phyloP scores from a whole-genome alignment of 2,329 filamentous ascomycete species.

The Fusarium veterinarium region DNA sequence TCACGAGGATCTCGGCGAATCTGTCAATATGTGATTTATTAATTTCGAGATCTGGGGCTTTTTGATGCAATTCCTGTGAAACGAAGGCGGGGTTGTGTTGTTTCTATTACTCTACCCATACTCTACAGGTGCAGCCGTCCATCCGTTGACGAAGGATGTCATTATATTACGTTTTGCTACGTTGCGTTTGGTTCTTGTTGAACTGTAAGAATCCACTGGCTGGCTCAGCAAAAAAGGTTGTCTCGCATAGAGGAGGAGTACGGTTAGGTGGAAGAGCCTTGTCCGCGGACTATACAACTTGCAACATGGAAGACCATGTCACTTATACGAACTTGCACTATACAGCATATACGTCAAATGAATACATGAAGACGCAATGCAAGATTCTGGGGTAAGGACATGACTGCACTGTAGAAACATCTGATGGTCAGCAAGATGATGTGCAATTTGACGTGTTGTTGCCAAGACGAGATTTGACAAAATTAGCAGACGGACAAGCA shows the following conservation, averaged over 20 bases:
- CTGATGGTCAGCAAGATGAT: slow-evolving; percentile 30
- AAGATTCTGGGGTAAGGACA: background rate
- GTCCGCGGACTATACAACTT: slow-evolving; percentile 17
- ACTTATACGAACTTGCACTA: no score
- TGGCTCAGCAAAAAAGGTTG: slow-evolving; percentile 8
- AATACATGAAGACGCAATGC: slow-evolving; percentile 21
- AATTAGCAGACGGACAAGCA: slow-evolving; percentile 24
- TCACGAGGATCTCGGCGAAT: slow-evolving; percentile 36
- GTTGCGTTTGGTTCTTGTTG: slow-evolving; percentile 26
- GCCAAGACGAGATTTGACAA: slow-evolving; percentile 21
- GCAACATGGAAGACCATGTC: no score
- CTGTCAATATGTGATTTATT: slow-evolving; percentile 16
- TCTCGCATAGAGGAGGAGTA: slow-evolving; percentile 14
- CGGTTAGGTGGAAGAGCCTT: slow-evolving; percentile 17
- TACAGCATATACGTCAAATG: slow-evolving; percentile 26
- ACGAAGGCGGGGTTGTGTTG: slow-evolving; percentile 34
- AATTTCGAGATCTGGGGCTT: slow-evolving; percentile 24
- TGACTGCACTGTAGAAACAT: slow-evolving; percentile 2
- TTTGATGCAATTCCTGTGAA: slow-evolving; percentile 1
- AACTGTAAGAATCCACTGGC: slow-evolving; percentile 3
- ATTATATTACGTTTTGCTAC: slow-evolving; percentile 45
- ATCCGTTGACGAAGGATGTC: slow-evolving; percentile 19
- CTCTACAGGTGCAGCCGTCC: slow-evolving; percentile 38
- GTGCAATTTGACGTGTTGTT: slow-evolving; percentile 23
- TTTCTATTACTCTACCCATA: slow-evolving; percentile 45